phyloP scores from a whole-genome alignment of 2,329 filamentous ascomycete genomes.

The Hymenoscyphus albidus region DNA sequence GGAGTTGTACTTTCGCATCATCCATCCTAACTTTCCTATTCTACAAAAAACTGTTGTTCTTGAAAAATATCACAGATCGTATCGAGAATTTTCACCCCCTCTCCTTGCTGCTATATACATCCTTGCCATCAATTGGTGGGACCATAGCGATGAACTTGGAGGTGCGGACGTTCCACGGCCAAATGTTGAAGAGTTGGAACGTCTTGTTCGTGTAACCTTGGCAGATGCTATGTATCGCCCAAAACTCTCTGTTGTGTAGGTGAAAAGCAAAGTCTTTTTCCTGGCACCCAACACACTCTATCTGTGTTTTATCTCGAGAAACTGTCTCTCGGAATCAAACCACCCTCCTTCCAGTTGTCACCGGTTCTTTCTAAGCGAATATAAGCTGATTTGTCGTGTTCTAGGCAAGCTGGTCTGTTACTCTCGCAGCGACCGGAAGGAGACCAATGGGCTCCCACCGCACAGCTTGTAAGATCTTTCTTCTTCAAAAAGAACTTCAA shows the following conservation, averaged over 20 bases:
- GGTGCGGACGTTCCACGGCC: conserved; percentile 42
- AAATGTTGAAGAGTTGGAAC: conserved; percentile 38
- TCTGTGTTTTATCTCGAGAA: background rate
- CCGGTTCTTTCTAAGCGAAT: background rate
- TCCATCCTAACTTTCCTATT: conserved; percentile 79
- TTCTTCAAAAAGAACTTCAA: background rate
- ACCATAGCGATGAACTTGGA: conserved; percentile 50
- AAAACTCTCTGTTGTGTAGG: conserved; percentile 47
- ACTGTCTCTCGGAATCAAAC: background rate
- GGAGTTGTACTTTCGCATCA: conserved; percentile 75
- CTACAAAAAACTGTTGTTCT: conserved; percentile 77
- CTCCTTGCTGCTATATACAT: conserved; percentile 59
- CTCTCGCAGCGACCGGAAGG: conserved; percentile 43
- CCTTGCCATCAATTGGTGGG: conserved; percentile 58
- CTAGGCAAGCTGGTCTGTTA: conserved; percentile 47
- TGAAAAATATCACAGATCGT: conserved; percentile 70
- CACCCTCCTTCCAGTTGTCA: background rate
- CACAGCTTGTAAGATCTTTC: conserved; percentile 39
- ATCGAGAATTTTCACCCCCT: conserved; percentile 69
- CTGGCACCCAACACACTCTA: background rate
- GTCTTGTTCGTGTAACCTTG: conserved; percentile 42
- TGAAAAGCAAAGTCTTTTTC: background rate
- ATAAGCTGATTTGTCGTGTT: background rate
- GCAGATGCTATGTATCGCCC: conserved; percentile 46
- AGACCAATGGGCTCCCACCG: conserved; percentile 35